Evolutionary conservation across 2,329 filamentous ascomycete species (phyloP).

Genomic region (Alternaria burnsii): DNA sequence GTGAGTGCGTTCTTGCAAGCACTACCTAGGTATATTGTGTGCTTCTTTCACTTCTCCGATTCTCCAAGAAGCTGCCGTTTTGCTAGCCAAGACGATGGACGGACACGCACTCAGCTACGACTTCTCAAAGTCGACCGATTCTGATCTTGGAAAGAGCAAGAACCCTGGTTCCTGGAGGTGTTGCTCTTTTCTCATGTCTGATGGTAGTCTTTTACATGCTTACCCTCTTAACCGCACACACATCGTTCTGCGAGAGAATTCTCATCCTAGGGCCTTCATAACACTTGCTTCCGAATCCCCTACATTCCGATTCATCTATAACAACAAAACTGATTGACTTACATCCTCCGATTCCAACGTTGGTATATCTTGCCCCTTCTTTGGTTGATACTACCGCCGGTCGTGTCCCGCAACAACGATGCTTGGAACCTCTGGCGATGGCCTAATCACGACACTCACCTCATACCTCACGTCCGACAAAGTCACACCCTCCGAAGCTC

Average conservation of each 20-base stretch:
- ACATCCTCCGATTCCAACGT: neutral
- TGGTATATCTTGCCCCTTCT: neutral
- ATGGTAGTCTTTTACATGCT: neutral
- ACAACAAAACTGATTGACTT: neutral
- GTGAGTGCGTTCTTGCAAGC: too few relatives aligned
- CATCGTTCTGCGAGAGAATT: neutral
- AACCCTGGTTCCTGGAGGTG: neutral
- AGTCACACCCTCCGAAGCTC: neutral
- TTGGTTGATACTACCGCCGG: neutral
- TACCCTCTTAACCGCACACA: neutral
- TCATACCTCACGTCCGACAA: conserved; percentile 8
- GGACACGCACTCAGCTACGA: neutral
- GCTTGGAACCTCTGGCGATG: conserved; percentile 8
- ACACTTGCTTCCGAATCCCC: neutral
- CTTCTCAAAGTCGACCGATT: neutral
- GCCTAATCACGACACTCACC: conserved; percentile 12
- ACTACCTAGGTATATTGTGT: neutral
- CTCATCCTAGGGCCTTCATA: neutral
- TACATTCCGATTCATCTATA: conserved; percentile 3
- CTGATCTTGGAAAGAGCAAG: neutral
- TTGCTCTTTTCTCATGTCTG: neutral
- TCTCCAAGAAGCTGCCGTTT: neutral
- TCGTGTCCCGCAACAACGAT: neutral
- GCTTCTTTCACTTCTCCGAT: neutral
- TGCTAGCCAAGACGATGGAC: neutral